Base-by-base conservation (phyloP, 208 protist species). In the Entamoeba moshkovskii region DNA sequence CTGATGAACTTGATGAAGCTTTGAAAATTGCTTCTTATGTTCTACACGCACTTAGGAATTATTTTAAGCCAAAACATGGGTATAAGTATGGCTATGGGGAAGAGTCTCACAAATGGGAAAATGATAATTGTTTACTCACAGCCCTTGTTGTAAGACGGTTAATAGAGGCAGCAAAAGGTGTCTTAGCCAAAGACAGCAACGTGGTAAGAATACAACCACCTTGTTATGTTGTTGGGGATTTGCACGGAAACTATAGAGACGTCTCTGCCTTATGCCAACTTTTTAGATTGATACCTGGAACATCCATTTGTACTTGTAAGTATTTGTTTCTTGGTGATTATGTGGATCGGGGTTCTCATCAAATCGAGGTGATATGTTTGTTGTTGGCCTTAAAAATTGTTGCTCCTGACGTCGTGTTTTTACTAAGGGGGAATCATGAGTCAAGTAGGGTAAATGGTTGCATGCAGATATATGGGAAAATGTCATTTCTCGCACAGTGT, bases 381-480 rank as follows among this genome's bases (percentile, higher is more conserved):
- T 49, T 96, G 3, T 85, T 95, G 8, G 59, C 47, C 25, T 44
- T 96, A 2, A 96, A 95, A 85, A 5, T 96, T 11, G 11, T 29
- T 2, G 45, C 44, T 22, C 94, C 94, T 25, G 46, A 91, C 8
- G 52, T 16, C 0, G 49, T 96, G 4, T 95, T 92, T 66, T 45
- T 96, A 15, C 42, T 95, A 13, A 52, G 95, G 16, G 95, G 95
- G n/a, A 96, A 96, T 46, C 95, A 96, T 93, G 95, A 96, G 73
- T 93, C 45, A 44, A 52, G n/a, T 66, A 16, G 8, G 29, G 93
- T 94, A 0, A 93, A 49, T 73, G 25, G 13, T 8, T 92, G 13
- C 25, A 85, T 98, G 98, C 94, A 96, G 96, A 16, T 98, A 98
- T 93, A 97, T 98, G 49, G 96, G 97, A 44, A 98, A 99, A 94